These are phyloP conservation scores for Candida endomychidarum DNA, from an alignment of 805 yeast species.

Conservation along the genomic window DNA sequence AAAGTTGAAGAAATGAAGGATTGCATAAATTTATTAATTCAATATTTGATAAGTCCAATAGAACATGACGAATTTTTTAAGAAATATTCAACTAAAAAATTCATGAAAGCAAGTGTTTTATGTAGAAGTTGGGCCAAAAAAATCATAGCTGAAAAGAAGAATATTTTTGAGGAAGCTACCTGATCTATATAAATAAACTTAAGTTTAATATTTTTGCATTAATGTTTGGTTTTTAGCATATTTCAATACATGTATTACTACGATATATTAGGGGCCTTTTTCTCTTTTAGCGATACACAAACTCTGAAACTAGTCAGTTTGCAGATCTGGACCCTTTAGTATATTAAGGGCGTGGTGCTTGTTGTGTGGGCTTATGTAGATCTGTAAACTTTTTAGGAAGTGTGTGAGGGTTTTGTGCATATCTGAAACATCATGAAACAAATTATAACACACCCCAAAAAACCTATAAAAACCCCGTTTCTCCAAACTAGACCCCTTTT, in stretches of 20 bases:
- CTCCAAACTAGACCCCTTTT: no score
- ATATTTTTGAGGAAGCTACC: slow-evolving; percentile 28
- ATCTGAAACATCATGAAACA: background rate
- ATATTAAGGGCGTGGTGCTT: background rate
- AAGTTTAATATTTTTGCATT: slow-evolving; percentile 1
- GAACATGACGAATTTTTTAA: slow-evolving; percentile 90
- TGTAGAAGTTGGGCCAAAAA: slow-evolving; percentile 84
- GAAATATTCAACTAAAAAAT: slow-evolving; percentile 87
- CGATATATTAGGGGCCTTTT: background rate
- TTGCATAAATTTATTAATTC: slow-evolving; percentile 70
- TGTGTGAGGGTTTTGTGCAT: background rate
- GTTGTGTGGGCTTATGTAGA: background rate
- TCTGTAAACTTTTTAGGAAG: no score
- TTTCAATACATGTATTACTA: slow-evolving; percentile 11
- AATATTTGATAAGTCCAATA: slow-evolving; percentile 75
- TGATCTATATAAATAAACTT: slow-evolving; percentile 1
- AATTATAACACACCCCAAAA: background rate
- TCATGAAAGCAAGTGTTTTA: slow-evolving; percentile 78
- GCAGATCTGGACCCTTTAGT: no score
- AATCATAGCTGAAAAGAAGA: slow-evolving; percentile 46
- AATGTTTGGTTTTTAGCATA: slow-evolving; percentile 11
- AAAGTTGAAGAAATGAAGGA: slow-evolving; percentile 69
- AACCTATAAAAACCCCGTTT: background rate
- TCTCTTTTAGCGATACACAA: no score
- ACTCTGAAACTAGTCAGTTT: no score